Percentiles rank a stretch among this genome's conserved stretches.
phyloP scores from a whole-genome alignment of 2,329 filamentous ascomycete genomes.

The Daldinia eschscholtzii region DNA sequence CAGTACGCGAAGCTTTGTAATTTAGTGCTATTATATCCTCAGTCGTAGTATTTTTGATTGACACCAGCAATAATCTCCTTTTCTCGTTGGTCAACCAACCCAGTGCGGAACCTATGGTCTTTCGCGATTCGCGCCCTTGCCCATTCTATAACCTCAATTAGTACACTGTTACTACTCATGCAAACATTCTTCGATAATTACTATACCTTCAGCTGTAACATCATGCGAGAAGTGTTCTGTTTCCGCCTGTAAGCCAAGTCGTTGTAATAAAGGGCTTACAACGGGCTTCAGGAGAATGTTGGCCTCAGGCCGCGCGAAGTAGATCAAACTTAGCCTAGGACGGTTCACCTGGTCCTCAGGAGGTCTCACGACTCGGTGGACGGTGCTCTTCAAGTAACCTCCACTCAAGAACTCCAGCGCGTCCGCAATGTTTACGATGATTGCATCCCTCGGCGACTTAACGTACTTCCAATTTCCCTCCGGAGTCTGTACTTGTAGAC shows the following conservation, averaged over 20 bases:
- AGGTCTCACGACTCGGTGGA: slow-evolving; percentile 45
- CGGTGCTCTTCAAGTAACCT: slow-evolving; percentile 47
- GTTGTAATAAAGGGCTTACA: slow-evolving; percentile 33
- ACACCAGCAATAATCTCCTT: slow-evolving; percentile 48
- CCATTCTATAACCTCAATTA: slow-evolving; percentile 40
- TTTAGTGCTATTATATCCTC: not conserved
- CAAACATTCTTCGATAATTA: too few species aligned
- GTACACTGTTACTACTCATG: too few species aligned
- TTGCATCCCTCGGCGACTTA: slow-evolving; percentile 51
- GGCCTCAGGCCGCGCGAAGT: slow-evolving; percentile 47
- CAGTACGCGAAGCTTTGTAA: too few species aligned
- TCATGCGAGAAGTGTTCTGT: slow-evolving; percentile 43
- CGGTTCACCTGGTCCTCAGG: slow-evolving; percentile 42
- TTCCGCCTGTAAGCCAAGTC: slow-evolving; percentile 39
- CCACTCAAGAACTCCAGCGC: slow-evolving; percentile 58
- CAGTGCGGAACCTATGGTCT: slow-evolving; percentile 46
- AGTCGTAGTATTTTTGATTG: slow-evolving; percentile 44
- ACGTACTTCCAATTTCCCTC: slow-evolving; percentile 54
- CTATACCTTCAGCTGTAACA: slow-evolving; percentile 47
- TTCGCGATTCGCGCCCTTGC: slow-evolving; percentile 47
- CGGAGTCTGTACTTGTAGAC: slow-evolving; percentile 61
- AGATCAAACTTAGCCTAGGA: slow-evolving; percentile 45
- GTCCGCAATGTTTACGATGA: slow-evolving; percentile 64
- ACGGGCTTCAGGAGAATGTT: slow-evolving; percentile 45
- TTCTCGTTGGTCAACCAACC: slow-evolving; percentile 43